Percentiles rank a stretch among this genome's conserved stretches.
Evolutionary conservation across 495 filamentous ascomycete genomes (phyloP).

Genomic region (Aspergillus hancockii): DNA sequence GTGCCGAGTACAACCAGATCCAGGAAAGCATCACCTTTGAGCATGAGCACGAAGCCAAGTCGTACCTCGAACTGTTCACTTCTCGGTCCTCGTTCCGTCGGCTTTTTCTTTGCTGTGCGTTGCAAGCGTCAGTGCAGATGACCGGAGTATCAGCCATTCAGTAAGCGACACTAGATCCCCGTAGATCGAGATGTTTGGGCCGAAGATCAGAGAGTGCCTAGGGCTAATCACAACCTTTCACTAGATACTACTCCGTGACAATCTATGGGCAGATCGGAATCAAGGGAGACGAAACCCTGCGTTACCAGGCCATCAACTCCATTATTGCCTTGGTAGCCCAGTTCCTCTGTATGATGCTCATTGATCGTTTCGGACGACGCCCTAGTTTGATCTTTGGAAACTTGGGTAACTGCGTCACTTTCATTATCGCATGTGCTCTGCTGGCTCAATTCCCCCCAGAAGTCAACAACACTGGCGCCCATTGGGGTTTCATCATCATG

Average conservation of each 20-base stretch:
- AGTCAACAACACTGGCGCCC: conserved; percentile 55
- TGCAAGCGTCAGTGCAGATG: conserved; percentile 73
- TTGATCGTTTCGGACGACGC: conserved; percentile 66
- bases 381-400: conserved; percentile 68
- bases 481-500: conserved; percentile 73
- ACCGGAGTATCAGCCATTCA: conserved; percentile 74
- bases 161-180: conserved; percentile 22
- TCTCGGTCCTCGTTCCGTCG: conserved; percentile 66
- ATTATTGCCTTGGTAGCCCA: conserved; percentile 67
- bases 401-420: conserved; percentile 61
- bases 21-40: conserved; percentile 43
- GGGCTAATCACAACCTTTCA: neutral
- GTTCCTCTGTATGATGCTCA: conserved; percentile 64
- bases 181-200: too few species aligned
- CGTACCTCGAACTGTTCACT: conserved; percentile 65
- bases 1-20: conserved; percentile 44
- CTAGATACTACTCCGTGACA: conserved; percentile 62
- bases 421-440: conserved; percentile 49
- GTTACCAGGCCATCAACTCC: conserved; percentile 72
- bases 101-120: conserved; percentile 63
- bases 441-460: conserved; percentile 57
- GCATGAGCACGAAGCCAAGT: conserved; percentile 67
- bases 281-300: conserved; percentile 58
- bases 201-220: neutral
- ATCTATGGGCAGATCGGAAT: conserved; percentile 73